phyloP scores from a whole-genome alignment of 2,329 filamentous ascomycete genomes.

The Dendrostoma leiphaemia region DNA sequence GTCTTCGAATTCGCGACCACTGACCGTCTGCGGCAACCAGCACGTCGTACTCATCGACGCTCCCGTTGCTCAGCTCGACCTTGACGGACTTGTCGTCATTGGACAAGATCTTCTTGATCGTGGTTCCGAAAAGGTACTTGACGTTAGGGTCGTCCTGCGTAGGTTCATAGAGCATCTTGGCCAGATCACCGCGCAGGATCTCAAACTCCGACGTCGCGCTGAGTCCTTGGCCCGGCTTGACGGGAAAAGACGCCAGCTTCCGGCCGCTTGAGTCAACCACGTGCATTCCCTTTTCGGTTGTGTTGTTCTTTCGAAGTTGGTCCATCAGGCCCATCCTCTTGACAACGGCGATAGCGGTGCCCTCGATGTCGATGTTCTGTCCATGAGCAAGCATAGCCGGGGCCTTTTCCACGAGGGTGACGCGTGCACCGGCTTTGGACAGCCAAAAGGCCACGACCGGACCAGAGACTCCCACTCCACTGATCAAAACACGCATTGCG shows the following conservation, averaged over 20 bases:
- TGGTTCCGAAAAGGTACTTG: conserved; percentile 27
- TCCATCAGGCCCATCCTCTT: conserved; percentile 49
- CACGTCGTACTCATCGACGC: conserved; percentile 43
- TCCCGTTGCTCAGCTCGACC: conserved; percentile 20
- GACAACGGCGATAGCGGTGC: conserved; percentile 45
- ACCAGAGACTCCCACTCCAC: conserved; percentile 33
- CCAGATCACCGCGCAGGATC: conserved; percentile 56
- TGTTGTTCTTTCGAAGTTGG: conserved; percentile 8
- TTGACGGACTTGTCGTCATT: conserved; percentile 27
- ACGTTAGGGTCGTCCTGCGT: conserved; percentile 23
- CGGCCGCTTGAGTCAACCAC: conserved; percentile 41
- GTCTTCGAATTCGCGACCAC: conserved; percentile 44
- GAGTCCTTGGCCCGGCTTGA: conserved; percentile 38
- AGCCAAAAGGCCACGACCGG: conserved; percentile 49
- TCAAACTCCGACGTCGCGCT: conserved; percentile 54
- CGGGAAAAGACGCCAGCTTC: conserved; percentile 35
- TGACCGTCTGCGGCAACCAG: conserved; percentile 56
- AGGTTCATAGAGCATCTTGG: conserved; percentile 44
- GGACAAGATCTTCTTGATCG: conserved; percentile 38
- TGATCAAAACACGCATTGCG: conserved; percentile 28
- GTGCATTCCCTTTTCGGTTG: conserved; percentile 34
- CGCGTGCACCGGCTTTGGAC: conserved; percentile 32
- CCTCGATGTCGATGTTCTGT: conserved; percentile 53
- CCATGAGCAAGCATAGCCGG: conserved; percentile 43
- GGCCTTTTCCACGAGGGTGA: conserved; percentile 41